phyloP scores from a whole-genome alignment of 495 filamentous ascomycete genomes.

The Penicillium verhagenii region DNA sequence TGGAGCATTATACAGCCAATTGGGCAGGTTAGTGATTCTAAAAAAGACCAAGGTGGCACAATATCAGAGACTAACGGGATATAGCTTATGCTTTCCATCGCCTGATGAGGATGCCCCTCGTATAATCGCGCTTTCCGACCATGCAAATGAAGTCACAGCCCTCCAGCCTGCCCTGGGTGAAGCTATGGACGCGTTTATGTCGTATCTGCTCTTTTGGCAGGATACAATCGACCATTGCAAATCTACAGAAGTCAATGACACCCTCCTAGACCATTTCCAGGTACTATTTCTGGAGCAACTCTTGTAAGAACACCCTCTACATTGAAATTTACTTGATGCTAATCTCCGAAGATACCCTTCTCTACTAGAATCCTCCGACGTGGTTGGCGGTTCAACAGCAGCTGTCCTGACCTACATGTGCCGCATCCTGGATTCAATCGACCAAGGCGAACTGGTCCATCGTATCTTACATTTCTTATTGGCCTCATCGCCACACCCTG shows the following conservation, averaged over 20 bases:
- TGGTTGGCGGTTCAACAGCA: slow-evolving; percentile 93
- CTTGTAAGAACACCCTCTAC: slow-evolving; percentile 56
- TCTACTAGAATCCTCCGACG: slow-evolving; percentile 91
- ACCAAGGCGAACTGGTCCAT: slow-evolving; percentile 89
- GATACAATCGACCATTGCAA: slow-evolving; percentile 94
- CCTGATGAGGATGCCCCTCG: slow-evolving; percentile 69
- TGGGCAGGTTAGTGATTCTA: slow-evolving; percentile 64
- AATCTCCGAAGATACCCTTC: slow-evolving; percentile 75
- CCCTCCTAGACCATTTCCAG: slow-evolving; percentile 93
- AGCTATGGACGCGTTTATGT: slow-evolving; percentile 89
- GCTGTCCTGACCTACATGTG: slow-evolving; percentile 93
- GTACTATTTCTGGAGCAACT: slow-evolving; percentile 94
- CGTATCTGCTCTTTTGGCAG: slow-evolving; percentile 95
- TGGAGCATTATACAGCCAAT: slow-evolving; percentile 92
- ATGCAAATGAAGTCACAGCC: slow-evolving; percentile 44
- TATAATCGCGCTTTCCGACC: slow-evolving; percentile 83
- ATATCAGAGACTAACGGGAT: slow-evolving; percentile 9
- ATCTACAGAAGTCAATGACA: slow-evolving; percentile 86
- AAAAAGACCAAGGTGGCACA: background rate
- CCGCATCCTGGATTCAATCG: slow-evolving; percentile 83
- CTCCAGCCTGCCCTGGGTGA: slow-evolving; percentile 59
- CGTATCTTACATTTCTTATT: slow-evolving; percentile 92
- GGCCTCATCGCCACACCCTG: slow-evolving; percentile 58
- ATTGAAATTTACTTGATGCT: background rate
- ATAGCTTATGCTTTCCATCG: slow-evolving; percentile 36